Evolutionary conservation across 2,329 filamentous ascomycete genomes (phyloP), one percentile per base, ranked within the genome.

Genomic region (Kalmusia sp.): DNA sequence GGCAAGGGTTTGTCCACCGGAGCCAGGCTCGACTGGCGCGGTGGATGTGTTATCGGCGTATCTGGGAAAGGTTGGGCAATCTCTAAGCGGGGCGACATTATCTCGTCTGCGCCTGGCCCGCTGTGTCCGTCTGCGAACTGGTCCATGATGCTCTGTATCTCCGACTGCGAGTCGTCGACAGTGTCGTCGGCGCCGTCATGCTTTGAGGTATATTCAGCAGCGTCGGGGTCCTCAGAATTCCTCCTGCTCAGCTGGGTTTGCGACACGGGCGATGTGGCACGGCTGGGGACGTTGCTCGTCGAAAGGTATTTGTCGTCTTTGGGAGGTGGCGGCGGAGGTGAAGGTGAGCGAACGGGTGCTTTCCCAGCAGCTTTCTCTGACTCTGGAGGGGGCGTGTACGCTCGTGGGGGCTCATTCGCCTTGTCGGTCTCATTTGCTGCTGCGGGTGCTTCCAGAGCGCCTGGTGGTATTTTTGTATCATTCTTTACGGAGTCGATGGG

Each of bases 71-170:
- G 91, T 25, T 89, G 89, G n/a, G 91, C 86, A 54, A 93, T 84
- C 73, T 93, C 92, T 37, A 96, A 76, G 25, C 91, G 84, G 4
- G 92, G 92, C 57, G 92, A 96, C 92, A 96, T 96, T 69, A 96
- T 92, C 73, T 96, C 91, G 45, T 93, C 88, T 56, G 84, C 86
- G 4, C 83, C 88, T 1, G 87, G 89, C 0, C 87, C 90, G 46
- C 87, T 86, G 24, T 86, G 86, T 45, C 86, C 86, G 68, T 91
- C 87, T 63, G 89, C 88, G 65, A 98, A 98, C 75, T 98, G 95
- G 58, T 92, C 91, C 91, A 99, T 98, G 72, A 99, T 98, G 70
- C 85, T 96, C 76, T 97, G 91, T 55, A 99, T 97, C 77, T 99
- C 95, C 5, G 89, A 88, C 54, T 86, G 85, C 1, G 90, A 91